phyloP scores from a whole-genome alignment of 116 monocot genomes.

The Papilionanthe hybrid region DNA sequence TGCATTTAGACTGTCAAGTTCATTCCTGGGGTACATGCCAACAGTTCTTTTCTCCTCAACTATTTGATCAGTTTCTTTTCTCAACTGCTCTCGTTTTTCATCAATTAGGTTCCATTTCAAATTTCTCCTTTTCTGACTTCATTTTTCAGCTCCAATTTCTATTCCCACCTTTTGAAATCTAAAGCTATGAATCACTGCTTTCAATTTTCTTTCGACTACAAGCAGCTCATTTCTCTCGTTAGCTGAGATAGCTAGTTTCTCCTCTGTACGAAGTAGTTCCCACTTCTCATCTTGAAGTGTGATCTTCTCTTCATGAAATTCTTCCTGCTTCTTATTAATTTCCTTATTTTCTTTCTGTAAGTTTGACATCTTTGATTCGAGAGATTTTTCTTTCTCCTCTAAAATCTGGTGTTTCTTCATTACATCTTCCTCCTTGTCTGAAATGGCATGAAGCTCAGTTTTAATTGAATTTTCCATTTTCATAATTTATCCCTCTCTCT shows the following conservation, averaged over 20 bases:
- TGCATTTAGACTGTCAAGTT: slow-evolving; percentile 61
- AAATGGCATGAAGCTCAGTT: slow-evolving; percentile 21
- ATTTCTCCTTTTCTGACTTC: slow-evolving; percentile 82
- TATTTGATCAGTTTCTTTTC: slow-evolving; percentile 50
- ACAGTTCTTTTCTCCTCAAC: slow-evolving; percentile 56
- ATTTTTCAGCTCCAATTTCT: slow-evolving; percentile 48
- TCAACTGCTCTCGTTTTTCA: slow-evolving; percentile 66
- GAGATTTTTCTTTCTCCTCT: slow-evolving; percentile 43
- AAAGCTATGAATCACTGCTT: slow-evolving; percentile 84
- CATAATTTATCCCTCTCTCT: slow-evolving; percentile 23
- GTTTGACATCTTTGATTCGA: slow-evolving; percentile 32
- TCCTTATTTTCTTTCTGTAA: slow-evolving; percentile 52
- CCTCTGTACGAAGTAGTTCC: slow-evolving; percentile 26
- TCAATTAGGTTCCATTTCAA: slow-evolving; percentile 95
- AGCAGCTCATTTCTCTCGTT: slow-evolving; percentile 62
- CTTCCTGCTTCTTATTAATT: slow-evolving; percentile 33
- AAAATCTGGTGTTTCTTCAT: slow-evolving; percentile 35
- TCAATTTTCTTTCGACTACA: slow-evolving; percentile 61
- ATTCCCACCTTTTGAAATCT: slow-evolving; percentile 68
- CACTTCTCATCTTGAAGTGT: slow-evolving; percentile 53
- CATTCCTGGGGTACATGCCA: slow-evolving; percentile 56
- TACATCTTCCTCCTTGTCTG: slow-evolving; percentile 45
- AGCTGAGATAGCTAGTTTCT: slow-evolving; percentile 42
- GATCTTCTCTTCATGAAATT: slow-evolving; percentile 42
- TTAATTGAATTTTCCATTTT: slow-evolving; percentile 42